phyloP scores from a whole-genome alignment of 345 rosid species.

The Balakata baccata region DNA sequence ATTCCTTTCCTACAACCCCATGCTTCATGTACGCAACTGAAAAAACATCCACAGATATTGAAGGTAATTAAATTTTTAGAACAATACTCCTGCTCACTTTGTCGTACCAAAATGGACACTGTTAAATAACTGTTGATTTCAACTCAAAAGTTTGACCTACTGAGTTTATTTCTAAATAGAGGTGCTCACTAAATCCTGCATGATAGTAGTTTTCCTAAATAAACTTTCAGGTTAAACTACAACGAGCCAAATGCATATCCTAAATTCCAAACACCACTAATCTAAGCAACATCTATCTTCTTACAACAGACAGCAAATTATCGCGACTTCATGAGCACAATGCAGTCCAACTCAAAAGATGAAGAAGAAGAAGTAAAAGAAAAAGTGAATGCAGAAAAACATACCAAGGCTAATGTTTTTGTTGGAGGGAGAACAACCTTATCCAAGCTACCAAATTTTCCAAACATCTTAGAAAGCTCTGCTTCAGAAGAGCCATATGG shows the following conservation, averaged over 20 bases:
- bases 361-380: not conserved
- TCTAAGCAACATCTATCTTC: not conserved
- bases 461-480: slow-evolving; percentile 78
- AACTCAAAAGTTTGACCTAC: not conserved
- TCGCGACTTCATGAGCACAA: not conserved
- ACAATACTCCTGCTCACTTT: not conserved
- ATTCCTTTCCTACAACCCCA: not conserved
- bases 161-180: not conserved
- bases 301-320: not conserved
- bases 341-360: not conserved
- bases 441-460: slow-evolving; percentile 79
- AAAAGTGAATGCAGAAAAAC: not conserved
- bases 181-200: too few species aligned
- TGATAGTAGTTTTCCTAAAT: not conserved
- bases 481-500: slow-evolving; percentile 82
- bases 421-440: slow-evolving; percentile 83
- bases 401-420: slow-evolving; percentile 86
- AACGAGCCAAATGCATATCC: not conserved
- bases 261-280: not conserved
- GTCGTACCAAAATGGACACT: not conserved
- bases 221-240: not conserved
- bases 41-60: not conserved
- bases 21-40: not conserved
- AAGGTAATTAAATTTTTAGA: not conserved
- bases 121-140: not conserved